Percentiles rank a stretch among this genome's conserved stretches.
Conservation (phyloP, 306 rosid species). For the Quercus alba region DNA sequence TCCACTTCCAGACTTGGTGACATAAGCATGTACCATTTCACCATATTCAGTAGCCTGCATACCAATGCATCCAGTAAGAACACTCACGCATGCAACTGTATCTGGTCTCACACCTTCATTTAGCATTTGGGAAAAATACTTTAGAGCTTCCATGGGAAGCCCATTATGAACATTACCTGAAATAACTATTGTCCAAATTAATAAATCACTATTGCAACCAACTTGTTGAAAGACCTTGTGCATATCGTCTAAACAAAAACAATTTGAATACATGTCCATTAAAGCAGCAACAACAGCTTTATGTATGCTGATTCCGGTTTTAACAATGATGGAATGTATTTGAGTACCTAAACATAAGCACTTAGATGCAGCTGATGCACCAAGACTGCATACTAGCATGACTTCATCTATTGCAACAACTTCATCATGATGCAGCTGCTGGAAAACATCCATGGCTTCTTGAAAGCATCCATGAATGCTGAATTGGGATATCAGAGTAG, state of each 20-base stretch:
- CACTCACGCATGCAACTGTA: not conserved
- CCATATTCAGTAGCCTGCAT: not conserved
- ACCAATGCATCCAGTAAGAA: not conserved
- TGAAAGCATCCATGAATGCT: not conserved
- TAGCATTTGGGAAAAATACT: slow-evolving; percentile 1
- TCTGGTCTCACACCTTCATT: not conserved
- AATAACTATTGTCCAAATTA: not conserved
- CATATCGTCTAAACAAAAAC: not conserved
- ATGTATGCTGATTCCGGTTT: not conserved
- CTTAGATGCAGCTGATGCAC: not conserved
- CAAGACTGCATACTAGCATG: not conserved
- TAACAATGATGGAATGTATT: not conserved
- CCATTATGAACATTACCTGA: not conserved
- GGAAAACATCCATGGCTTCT: not conserved
- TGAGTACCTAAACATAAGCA: slow-evolving; percentile 1
- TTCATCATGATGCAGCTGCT: not conserved
- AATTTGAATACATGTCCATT: not conserved
- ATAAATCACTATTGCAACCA: not conserved
- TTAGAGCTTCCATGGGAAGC: not conserved
- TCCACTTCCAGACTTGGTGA: not conserved
- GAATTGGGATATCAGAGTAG: not conserved
- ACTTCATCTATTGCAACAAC: not conserved
- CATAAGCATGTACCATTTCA: not conserved
- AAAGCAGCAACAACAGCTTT: not conserved
- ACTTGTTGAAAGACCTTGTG: not conserved